Evolutionary conservation across 169 alveolate genomes (phyloP).

Genomic region (Plasmodium sp.): DNA sequence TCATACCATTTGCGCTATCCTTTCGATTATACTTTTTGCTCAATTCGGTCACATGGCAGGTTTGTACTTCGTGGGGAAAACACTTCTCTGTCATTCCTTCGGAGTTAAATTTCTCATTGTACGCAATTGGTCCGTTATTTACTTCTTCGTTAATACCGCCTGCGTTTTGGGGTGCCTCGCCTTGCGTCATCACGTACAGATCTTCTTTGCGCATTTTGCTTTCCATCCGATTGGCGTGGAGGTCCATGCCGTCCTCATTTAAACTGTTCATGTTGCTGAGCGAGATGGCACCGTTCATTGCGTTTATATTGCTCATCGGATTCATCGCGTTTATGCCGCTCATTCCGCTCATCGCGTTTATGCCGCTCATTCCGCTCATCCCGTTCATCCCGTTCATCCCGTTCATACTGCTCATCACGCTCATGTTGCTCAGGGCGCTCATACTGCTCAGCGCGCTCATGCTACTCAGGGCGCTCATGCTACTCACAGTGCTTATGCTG

Average conservation of each 20-base stretch:
- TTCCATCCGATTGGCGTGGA: conserved; percentile 7
- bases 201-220: conserved; percentile 1
- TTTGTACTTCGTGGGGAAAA: neutral
- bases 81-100: neutral
- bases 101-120: conserved; percentile 2
- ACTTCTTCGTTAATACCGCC: neutral
- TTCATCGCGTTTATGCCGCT: neutral
- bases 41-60: neutral
- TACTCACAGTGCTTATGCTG: neutral
- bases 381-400: neutral
- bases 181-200: neutral
- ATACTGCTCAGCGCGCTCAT: neutral
- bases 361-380: neutral
- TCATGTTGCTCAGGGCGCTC: no score
- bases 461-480: neutral
- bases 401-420: neutral
- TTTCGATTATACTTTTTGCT: neutral
- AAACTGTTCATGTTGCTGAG: neutral
- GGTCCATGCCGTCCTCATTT: neutral
- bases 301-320: neutral
- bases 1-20: neutral
- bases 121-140: neutral
- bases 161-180: neutral
- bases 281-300: neutral
- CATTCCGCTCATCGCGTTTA: neutral